A percentile compares a stretch with the other conserved stretches of the same genome.
These are phyloP conservation scores for Puccinia coronata DNA, from an alignment of 1,284 basidiomycete genomes.

Conservation along the genomic window DNA sequence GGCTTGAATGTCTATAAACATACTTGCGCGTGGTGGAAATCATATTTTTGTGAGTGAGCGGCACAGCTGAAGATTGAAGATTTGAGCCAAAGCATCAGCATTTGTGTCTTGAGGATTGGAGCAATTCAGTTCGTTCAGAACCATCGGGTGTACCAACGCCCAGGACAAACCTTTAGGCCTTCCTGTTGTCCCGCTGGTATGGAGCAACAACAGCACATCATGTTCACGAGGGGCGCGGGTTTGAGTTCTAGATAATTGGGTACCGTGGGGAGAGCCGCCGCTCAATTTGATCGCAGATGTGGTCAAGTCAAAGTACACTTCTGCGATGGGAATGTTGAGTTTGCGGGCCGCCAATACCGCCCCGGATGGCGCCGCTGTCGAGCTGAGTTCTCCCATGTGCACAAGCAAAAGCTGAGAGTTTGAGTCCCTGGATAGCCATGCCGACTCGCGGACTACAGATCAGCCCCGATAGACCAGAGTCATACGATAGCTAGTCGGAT, in stretches of 20 bases:
- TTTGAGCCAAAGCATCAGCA: background rate
- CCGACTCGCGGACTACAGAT: background rate
- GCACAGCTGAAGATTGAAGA: slow-evolving; percentile 63
- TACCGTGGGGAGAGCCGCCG: background rate
- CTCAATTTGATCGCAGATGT: slow-evolving; percentile 15
- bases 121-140: background rate
- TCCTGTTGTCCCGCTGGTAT: slow-evolving; percentile 70
- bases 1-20: slow-evolving; percentile 53
- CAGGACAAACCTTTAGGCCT: slow-evolving; percentile 59
- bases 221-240: slow-evolving; percentile 7
- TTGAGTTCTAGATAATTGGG: background rate
- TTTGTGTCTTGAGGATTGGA: background rate
- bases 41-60: slow-evolving; percentile 66
- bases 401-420: slow-evolving; percentile 31
- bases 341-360: slow-evolving; percentile 42
- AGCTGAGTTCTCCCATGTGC: slow-evolving; percentile 26
- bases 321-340: slow-evolving; percentile 33
- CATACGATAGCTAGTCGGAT: background rate
- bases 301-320: slow-evolving; percentile 20
- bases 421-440: slow-evolving; percentile 29
- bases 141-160: background rate
- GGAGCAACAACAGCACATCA: slow-evolving; percentile 53
- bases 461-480: background rate
- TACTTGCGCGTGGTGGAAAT: slow-evolving; percentile 66
- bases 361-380: slow-evolving; percentile 12